phyloP scores from a whole-genome alignment of 371 early-diverging fungal genomes.

The Chytridiales sp. region DNA sequence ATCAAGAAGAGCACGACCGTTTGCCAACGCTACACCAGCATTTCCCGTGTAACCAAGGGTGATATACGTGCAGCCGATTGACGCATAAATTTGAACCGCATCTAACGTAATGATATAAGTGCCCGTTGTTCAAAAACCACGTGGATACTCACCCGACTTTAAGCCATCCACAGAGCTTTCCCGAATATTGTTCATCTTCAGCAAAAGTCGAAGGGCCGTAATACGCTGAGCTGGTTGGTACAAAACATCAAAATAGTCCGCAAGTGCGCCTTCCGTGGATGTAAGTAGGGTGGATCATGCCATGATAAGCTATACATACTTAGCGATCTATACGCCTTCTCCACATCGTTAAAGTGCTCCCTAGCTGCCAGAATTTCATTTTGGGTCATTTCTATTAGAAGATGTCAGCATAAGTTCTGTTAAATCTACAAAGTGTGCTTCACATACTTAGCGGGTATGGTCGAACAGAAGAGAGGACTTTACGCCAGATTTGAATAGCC shows the following conservation, averaged over 20 bases:
- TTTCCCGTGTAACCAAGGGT: conserved; percentile 68
- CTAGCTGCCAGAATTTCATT: no score
- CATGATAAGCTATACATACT: no score
- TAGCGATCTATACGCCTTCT: no score
- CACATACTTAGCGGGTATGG: no score
- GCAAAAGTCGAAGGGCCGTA: conserved; percentile 45
- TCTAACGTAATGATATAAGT: conserved; percentile 35
- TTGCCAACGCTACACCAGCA: conserved; percentile 55
- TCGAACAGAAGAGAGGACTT: no score
- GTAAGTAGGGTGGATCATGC: not conserved
- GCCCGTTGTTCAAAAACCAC: not conserved
- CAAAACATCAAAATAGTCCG: conserved; percentile 51
- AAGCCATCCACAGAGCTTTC: conserved; percentile 29
- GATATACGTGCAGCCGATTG: conserved; percentile 55
- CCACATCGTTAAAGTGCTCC: no score
- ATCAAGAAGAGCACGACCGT: conserved; percentile 47
- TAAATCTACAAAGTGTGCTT: no score
- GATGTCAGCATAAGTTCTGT: no score
- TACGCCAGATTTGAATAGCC: conserved; percentile 62
- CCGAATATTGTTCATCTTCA: conserved; percentile 50
- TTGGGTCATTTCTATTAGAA: no score
- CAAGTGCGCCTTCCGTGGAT: conserved; percentile 35
- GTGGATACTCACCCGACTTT: conserved; percentile 28
- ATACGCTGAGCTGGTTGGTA: conserved; percentile 49
- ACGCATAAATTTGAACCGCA: conserved; percentile 49